Evolutionary conservation across 257 asterid genomes (phyloP).

Genomic region (Capsicum rhomboideum): DNA sequence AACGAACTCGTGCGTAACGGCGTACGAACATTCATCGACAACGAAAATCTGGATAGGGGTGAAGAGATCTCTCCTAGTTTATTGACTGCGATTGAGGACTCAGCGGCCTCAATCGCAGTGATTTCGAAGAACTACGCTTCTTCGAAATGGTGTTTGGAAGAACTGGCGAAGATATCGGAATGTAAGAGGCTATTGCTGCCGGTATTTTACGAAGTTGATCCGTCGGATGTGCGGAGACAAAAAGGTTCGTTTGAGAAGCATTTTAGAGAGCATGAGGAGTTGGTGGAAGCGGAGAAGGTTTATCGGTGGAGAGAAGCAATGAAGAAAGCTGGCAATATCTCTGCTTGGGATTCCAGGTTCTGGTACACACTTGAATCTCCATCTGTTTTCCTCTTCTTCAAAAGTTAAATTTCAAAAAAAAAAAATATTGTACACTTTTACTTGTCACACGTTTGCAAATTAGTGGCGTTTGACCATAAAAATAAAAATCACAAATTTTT

Average conservation of each 20-base stretch:
- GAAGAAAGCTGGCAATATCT: constrained; percentile 13
- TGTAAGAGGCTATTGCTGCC: constrained; percentile 9
- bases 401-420: too few species aligned
- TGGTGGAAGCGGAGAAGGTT: constrained; percentile 1
- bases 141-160: constrained; percentile 27
- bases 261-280: neutral
- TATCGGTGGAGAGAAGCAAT: constrained; percentile 21
- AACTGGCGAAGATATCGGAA: constrained; percentile 11
- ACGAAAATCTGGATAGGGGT: constrained; percentile 10
- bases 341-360: constrained; percentile 20
- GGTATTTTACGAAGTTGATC: constrained; percentile 17
- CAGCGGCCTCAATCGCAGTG: constrained; percentile 22
- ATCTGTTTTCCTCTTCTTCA: too few species aligned
- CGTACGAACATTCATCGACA: constrained; percentile 19
- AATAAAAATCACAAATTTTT: too few species aligned
- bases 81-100: constrained; percentile 12
- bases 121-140: constrained; percentile 19
- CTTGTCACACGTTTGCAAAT: too few species aligned
- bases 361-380: constrained; percentile 1
- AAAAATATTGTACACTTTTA: too few species aligned
- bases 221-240: constrained; percentile 23
- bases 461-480: too few species aligned
- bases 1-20: constrained; percentile 8
- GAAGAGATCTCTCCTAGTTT: constrained; percentile 13
- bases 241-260: constrained; percentile 11